Percentiles rank a stretch among this genome's conserved stretches.
These are phyloP conservation scores for Hygrocybe punicea DNA, from an alignment of 768 basidiomycete genomes.

Conservation along the genomic window DNA sequence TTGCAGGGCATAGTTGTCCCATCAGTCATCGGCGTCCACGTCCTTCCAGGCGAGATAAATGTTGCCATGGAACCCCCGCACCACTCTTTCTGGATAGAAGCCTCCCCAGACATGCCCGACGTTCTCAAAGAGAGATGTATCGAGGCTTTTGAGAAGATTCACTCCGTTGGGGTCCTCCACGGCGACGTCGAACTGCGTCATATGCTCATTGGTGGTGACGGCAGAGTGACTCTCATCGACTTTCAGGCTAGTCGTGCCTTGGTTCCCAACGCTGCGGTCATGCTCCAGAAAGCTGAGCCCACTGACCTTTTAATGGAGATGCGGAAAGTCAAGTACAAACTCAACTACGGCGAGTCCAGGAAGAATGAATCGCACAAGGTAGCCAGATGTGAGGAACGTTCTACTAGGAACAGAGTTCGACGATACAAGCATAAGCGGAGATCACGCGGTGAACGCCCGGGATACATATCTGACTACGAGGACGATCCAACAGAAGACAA, in stretches of 20 bases:
- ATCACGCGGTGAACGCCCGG: not conserved
- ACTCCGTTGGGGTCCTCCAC: constrained; percentile 47
- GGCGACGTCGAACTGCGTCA: constrained; percentile 48
- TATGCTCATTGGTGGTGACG: constrained; percentile 54
- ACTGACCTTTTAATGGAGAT: constrained; percentile 50
- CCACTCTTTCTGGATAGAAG: constrained; percentile 58
- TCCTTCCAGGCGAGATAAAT: constrained; percentile 37
- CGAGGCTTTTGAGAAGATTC: constrained; percentile 47
- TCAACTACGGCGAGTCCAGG: constrained; percentile 40
- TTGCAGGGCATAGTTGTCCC: constrained; percentile 56
- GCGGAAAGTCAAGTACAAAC: constrained; percentile 52
- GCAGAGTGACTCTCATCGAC: constrained; percentile 51
- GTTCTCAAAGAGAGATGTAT: constrained; percentile 52
- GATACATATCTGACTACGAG: constrained; percentile 4
- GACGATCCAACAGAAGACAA: constrained; percentile 2
- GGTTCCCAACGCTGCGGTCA: constrained; percentile 26
- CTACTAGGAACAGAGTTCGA: not conserved
- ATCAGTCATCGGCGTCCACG: constrained; percentile 48
- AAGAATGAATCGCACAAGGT: constrained; percentile 14
- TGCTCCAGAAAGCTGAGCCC: constrained; percentile 35
- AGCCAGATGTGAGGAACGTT: not conserved
- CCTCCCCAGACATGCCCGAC: constrained; percentile 54
- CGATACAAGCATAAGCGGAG: not conserved
- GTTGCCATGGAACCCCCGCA: constrained; percentile 56
- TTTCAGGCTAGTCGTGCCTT: constrained; percentile 43